Conservation (phyloP, 345 rosid genomes). For the Eucalyptus victrix region DNA sequence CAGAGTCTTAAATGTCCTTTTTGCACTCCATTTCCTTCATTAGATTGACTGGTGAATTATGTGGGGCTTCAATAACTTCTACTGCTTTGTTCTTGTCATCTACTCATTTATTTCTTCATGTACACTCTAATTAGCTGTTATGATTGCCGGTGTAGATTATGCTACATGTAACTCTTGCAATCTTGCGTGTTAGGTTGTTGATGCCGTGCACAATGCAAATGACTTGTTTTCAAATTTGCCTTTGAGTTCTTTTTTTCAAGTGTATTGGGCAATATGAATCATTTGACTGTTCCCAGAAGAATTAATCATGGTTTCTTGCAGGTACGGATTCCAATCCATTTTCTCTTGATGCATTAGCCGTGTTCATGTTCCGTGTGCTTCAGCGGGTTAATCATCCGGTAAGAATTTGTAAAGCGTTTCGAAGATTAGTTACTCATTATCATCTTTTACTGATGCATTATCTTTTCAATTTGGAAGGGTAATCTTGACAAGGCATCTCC, state of each 20-base stretch:
- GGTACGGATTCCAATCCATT: conserved; percentile 86
- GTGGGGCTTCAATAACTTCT: not conserved
- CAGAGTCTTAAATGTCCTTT: not conserved
- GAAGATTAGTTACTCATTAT: not conserved
- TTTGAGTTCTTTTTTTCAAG: not conserved
- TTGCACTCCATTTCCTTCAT: not conserved
- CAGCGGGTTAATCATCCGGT: conserved; percentile 90
- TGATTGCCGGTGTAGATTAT: not conserved
- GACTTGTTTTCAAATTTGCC: not conserved
- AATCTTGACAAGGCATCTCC: conserved; percentile 81
- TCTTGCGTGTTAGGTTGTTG: not conserved
- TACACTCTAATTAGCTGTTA: not conserved
- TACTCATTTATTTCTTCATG: not conserved
- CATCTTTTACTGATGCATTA: not conserved
- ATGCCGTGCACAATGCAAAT: not conserved
- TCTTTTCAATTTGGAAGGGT: conserved; percentile 43
- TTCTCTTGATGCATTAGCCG: conserved; percentile 86
- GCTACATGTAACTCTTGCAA: not conserved
- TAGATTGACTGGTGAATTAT: not conserved
- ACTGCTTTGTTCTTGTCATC: not conserved
- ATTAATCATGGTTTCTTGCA: not conserved
- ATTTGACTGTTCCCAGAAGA: not conserved
- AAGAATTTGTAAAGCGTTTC: conserved; percentile 1
- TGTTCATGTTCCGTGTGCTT: conserved; percentile 85
- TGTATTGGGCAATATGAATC: not conserved